phyloP scores from a whole-genome alignment of 148 eudicot genomes.

The Salicornia ramosissima region DNA sequence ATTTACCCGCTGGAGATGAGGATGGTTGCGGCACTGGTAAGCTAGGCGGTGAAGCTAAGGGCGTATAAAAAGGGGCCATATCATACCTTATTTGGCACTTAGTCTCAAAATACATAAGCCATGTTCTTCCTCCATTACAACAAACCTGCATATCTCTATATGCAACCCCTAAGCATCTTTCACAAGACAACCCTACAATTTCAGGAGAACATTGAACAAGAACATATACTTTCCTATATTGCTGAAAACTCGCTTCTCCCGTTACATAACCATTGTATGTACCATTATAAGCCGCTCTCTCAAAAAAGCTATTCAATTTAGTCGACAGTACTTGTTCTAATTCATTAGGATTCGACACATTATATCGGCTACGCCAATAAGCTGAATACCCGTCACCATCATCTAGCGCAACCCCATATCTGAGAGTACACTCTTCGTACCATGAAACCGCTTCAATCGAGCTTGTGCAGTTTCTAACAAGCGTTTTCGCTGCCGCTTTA shows the following conservation, averaged over 20 bases:
- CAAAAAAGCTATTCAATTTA: constrained; percentile 6
- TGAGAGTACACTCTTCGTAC: constrained; percentile 1
- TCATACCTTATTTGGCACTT: constrained; percentile 24
- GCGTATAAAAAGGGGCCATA: neutral
- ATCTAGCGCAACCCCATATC: neutral
- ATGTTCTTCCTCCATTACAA: neutral
- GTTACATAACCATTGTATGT: constrained; percentile 7
- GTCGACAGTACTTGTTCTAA: constrained; percentile 7
- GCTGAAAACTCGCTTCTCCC: constrained; percentile 1
- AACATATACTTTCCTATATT: neutral
- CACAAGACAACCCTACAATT: constrained; percentile 17
- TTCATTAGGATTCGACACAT: neutral
- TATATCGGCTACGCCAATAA: neutral
- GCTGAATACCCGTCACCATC: too few species aligned
- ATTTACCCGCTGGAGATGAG: constrained; percentile 4
- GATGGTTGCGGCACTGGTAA: constrained; percentile 12
- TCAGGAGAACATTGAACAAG: constrained; percentile 24
- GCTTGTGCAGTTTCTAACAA: neutral
- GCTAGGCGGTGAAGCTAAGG: neutral
- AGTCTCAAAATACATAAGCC: constrained; percentile 7
- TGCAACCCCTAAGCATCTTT: constrained; percentile 6
- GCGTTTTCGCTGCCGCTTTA: neutral
- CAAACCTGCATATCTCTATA: neutral
- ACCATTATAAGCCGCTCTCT: constrained; percentile 1
- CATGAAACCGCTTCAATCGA: constrained; percentile 20